A percentile compares a stretch with the other conserved stretches of the same genome.
Evolutionary conservation across 495 filamentous ascomycete genomes (phyloP).

Genomic region (Physcia stellaris): DNA sequence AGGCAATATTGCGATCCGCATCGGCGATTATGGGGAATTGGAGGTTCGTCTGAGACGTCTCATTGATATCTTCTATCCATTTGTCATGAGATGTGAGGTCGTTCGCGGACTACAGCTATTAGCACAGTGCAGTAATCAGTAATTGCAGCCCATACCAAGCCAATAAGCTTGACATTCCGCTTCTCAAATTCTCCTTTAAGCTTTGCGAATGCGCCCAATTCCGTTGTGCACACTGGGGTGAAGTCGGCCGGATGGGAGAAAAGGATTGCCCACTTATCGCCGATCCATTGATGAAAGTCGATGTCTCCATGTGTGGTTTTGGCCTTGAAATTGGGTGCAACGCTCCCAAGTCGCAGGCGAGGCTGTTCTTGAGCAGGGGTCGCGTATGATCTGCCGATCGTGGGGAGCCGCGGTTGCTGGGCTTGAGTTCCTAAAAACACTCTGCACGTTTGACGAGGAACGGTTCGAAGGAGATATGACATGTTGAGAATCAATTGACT

Average conservation of each 20-base stretch:
- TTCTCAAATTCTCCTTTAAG: conserved; percentile 46
- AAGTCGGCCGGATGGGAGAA: conserved; percentile 62
- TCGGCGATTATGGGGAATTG: conserved; percentile 60
- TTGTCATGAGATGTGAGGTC: conserved; percentile 40
- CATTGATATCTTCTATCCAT: conserved; percentile 57
- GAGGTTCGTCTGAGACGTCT: conserved; percentile 39
- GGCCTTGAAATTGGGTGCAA: conserved; percentile 52
- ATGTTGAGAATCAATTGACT: too few species aligned
- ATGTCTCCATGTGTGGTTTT: conserved; percentile 53
- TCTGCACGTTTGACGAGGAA: too few species aligned
- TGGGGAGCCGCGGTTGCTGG: too few species aligned
- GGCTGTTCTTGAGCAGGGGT: conserved; percentile 35
- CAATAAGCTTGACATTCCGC: conserved; percentile 53
- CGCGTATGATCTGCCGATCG: conserved; percentile 22
- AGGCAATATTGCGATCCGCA: conserved; percentile 49
- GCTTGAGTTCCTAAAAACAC: too few species aligned
- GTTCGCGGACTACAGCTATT: conserved; percentile 39
- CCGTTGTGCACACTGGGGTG: conserved; percentile 58
- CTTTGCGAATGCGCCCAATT: conserved; percentile 54
- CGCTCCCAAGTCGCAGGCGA: conserved; percentile 43
- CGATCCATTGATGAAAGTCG: conserved; percentile 48
- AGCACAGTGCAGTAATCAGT: too few species aligned
- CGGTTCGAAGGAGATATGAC: too few species aligned
- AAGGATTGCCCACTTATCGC: conserved; percentile 47
- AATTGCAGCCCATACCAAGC: conserved; percentile 28